A percentile compares a stretch with the other conserved stretches of the same genome.
Conservation (phyloP, 2,329 filamentous ascomycete genomes). For the Fusarium devonianum region DNA sequence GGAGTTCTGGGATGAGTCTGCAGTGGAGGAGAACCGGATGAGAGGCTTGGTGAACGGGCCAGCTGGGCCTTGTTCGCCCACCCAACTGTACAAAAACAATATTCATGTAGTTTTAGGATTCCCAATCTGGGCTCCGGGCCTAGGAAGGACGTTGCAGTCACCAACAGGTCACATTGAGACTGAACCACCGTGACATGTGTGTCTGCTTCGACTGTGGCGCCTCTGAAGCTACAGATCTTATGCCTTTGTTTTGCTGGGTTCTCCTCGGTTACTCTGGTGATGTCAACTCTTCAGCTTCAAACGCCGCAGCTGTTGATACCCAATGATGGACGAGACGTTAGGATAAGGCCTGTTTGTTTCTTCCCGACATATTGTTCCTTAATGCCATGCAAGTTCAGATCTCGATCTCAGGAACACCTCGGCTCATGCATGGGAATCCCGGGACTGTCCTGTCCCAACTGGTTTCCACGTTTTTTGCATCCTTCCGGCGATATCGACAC, state of each 20-base stretch:
- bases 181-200: too few species aligned
- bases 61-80: conserved; percentile 15
- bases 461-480: conserved; percentile 5
- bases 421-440: conserved; percentile 30
- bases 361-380: too few species aligned
- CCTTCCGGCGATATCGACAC: not conserved
- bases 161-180: conserved; percentile 10
- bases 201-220: too few species aligned
- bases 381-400: conserved; percentile 8
- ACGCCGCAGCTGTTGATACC: conserved; percentile 6
- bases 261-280: too few species aligned
- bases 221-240: too few species aligned
- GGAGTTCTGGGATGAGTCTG: conserved; percentile 23
- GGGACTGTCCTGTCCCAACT: conserved; percentile 14
- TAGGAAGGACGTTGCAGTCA: conserved; percentile 14
- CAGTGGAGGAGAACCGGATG: conserved; percentile 26
- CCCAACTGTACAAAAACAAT: conserved; percentile 41
- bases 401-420: conserved; percentile 9
- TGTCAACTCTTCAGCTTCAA: not conserved
- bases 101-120: conserved; percentile 42
- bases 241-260: too few species aligned
- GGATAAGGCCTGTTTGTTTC: not conserved
- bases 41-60: conserved; percentile 28
- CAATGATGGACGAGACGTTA: conserved; percentile 5
- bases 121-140: conserved; percentile 22